Conservation (phyloP, 169 alveolate species). For the Babesia divergens region DNA sequence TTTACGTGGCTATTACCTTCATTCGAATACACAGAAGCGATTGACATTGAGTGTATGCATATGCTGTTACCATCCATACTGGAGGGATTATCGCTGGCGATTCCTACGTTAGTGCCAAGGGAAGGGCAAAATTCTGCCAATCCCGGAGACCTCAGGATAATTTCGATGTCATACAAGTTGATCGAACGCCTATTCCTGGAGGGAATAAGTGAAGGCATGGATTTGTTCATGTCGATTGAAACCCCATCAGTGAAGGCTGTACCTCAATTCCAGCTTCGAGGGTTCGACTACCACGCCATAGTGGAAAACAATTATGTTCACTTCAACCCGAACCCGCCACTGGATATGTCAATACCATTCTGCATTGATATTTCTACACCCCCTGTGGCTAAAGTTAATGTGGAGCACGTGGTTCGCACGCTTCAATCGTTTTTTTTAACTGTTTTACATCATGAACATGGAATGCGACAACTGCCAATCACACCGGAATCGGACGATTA, state of each 20-base stretch:
- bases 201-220: background rate
- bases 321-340: slow-evolving; percentile 12
- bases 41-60: slow-evolving; percentile 7
- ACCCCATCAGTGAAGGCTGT: background rate
- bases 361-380: background rate
- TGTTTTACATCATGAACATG: background rate
- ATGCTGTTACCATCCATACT: background rate
- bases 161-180: slow-evolving; percentile 12
- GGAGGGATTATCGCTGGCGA: background rate
- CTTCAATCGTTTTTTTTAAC: background rate
- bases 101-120: background rate
- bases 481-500: background rate
- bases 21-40: slow-evolving; percentile 28
- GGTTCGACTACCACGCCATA: background rate
- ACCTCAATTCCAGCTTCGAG: background rate
- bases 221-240: background rate
- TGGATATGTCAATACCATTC: background rate
- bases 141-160: background rate
- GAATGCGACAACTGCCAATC: background rate
- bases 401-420: background rate
- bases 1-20: slow-evolving; percentile 57
- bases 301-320: background rate
- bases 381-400: background rate
- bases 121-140: background rate
- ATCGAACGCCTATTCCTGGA: slow-evolving; percentile 39